Evolutionary conservation across 345 rosid species (phyloP).

Genomic region (Anacardium occidentale): DNA sequence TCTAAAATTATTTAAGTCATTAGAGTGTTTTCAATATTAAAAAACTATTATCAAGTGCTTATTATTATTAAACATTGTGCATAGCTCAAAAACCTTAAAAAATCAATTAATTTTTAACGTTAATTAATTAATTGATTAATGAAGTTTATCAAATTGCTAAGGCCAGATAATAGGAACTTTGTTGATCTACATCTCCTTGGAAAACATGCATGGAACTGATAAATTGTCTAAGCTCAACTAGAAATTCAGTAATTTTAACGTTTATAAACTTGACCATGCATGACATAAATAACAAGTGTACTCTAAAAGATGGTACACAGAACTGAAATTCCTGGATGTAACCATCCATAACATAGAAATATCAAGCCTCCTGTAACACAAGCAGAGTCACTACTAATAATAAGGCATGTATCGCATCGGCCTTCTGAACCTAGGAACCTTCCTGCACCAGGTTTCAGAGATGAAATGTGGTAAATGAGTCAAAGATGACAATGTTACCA

Average conservation of each 20-base stretch:
- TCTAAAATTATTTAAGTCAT: too few relatives aligned
- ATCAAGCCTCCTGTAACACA: neutral
- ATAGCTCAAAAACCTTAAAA: too few relatives aligned
- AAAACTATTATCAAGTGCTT: too few relatives aligned
- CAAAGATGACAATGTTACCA: neutral
- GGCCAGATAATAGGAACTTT: neutral
- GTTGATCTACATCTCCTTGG: neutral
- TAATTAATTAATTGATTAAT: too few relatives aligned
- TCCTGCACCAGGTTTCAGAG: slow-evolving; percentile 51
- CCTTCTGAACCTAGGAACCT: slow-evolving; percentile 84
- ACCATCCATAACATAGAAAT: neutral
- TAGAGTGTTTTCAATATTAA: too few relatives aligned
- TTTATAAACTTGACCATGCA: neutral
- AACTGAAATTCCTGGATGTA: neutral
- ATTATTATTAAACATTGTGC: too few relatives aligned
- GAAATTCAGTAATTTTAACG: neutral
- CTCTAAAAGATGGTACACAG: neutral
- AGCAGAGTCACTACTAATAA: slow-evolving; percentile 42
- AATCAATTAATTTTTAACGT: too few relatives aligned
- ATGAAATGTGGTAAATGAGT: neutral
- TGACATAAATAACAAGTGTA: neutral
- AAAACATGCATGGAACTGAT: neutral
- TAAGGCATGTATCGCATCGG: slow-evolving; percentile 91
- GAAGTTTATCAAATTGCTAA: too few relatives aligned
- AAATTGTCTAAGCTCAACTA: slow-evolving; percentile 1